Base-by-base conservation (phyloP, 2,329 filamentous ascomycete genomes). In the Cryphonectria nitschkei region DNA sequence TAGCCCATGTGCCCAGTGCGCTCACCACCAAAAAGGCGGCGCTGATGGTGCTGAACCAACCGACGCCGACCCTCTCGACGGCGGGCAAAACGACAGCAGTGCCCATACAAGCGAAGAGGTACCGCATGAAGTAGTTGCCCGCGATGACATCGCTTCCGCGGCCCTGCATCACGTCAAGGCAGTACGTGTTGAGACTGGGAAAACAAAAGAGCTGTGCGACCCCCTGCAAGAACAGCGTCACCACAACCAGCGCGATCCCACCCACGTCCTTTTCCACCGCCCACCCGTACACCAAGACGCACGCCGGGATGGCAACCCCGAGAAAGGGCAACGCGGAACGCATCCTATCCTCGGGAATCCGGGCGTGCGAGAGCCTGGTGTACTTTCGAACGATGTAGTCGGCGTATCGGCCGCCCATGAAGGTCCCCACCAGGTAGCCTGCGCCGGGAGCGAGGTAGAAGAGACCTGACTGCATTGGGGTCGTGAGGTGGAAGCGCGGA, bases 51-150 rank as follows among this genome's bases (percentile, higher is more conserved):
- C 87, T 90, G 78, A 94, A 95, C 92, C 92, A 95, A 0, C 93
- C 93, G 0, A 95, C 90, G 3, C 93, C 93, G 68, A 96, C 91
- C 41, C 80, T 82, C 72, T 94, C 83, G n/a, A 94, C 86, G 0
- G 90, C 91, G 0, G 93, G 93, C 70, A 96, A 82, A 68, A 92
- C 92, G 1, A 89, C 87, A 0, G 91, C 93, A 2, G 89, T 92
- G 0, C 89, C 92, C 5, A 88, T 80, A 14, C 92, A 92, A 0
- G 90, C 93, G 74, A 94, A 92, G 7, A 94, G 77, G 79, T 95
- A 96, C 7, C 93, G 85, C 66, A 93, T 84, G 76, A 94, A 89
- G 79, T 95, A 96, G 79, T 95, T 96, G 0, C 92, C 92, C 0
- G 92, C 92, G 60, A 93, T 88, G 3, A 95, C 92, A 76, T 96